phyloP scores from a whole-genome alignment of 1,284 basidiomycete species.

The Cutaneotrichosporon cyanovorans region DNA sequence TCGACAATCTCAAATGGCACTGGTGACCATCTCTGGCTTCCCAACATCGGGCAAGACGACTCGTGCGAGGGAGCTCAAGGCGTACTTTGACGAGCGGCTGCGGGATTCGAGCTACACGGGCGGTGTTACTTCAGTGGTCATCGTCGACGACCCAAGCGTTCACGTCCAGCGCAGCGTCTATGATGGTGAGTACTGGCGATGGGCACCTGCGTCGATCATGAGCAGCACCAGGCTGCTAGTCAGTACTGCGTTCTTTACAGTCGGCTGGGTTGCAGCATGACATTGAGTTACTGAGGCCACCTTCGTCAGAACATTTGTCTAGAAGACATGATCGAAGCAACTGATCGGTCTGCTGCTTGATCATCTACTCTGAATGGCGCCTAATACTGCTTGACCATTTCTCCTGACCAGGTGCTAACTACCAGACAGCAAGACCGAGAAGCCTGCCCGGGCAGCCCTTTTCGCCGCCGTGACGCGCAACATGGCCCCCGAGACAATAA shows the following conservation, averaged over 20 bases:
- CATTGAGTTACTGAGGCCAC: too few species aligned
- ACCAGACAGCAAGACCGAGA: conserved; percentile 73
- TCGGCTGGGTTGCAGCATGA: too few species aligned
- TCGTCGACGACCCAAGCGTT: conserved; percentile 73
- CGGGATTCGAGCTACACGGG: conserved; percentile 39
- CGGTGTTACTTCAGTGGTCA: conserved; percentile 53
- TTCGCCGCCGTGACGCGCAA: conserved; percentile 76
- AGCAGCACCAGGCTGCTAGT: too few species aligned
- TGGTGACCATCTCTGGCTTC: conserved; percentile 84
- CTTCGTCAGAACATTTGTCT: too few species aligned
- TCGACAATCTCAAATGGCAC: conserved; percentile 59
- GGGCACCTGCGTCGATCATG: too few species aligned
- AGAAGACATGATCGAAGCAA: too few species aligned
- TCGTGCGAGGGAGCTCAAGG: conserved; percentile 61
- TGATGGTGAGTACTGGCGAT: conserved; percentile 58
- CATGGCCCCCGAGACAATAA: conserved; percentile 63
- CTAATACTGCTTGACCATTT: not conserved
- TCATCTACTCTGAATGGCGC: not conserved
- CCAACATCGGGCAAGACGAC: conserved; percentile 79
- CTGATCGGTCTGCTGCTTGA: not conserved
- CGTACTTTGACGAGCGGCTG: conserved; percentile 50
- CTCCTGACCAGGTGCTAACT: not conserved
- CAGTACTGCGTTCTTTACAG: too few species aligned
- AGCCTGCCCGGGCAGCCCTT: conserved; percentile 77
- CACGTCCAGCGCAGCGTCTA: conserved; percentile 63